phyloP scores from a whole-genome alignment of 192 early-diverging fungal species.

The Coemansia sp. region DNA sequence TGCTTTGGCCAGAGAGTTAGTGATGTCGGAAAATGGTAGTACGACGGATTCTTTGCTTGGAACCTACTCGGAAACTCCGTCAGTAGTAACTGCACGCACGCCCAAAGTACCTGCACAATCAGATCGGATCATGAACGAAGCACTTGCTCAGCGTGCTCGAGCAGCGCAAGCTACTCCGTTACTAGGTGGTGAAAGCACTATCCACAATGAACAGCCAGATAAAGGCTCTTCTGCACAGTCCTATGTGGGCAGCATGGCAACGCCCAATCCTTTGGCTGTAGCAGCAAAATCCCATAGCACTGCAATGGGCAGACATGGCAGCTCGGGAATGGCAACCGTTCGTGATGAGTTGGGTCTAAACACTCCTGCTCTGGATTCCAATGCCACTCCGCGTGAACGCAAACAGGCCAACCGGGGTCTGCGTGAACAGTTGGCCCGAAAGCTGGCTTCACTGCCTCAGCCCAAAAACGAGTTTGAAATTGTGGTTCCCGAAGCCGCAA shows the following conservation, averaged over 20 bases:
- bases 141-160: conserved; percentile 78
- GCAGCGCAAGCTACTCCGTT: conserved; percentile 77
- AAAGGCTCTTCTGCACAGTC: conserved; percentile 61
- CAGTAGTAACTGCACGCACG: conserved; percentile 38
- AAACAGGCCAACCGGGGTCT: conserved; percentile 49
- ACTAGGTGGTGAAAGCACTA: conserved; percentile 67
- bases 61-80: conserved; percentile 65
- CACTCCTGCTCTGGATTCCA: conserved; percentile 32
- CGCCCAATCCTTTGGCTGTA: conserved; percentile 75
- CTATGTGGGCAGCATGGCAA: conserved; percentile 53
- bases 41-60: conserved; percentile 67
- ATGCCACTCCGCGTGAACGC: conserved; percentile 70
- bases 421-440: conserved; percentile 68
- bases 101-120: conserved; percentile 52
- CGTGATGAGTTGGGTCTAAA: conserved; percentile 67
- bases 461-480: conserved; percentile 95
- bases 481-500: conserved; percentile 66
- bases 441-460: conserved; percentile 71
- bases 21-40: conserved; percentile 55
- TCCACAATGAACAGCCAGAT: conserved; percentile 28
- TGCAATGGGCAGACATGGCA: conserved; percentile 4
- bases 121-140: conserved; percentile 74
- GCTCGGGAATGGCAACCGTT: conserved; percentile 61
- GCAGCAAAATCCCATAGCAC: conserved; percentile 20
- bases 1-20: conserved; percentile 69